Evolutionary conservation across 805 yeast species (phyloP).

Genomic region (Metschnikowia santaceciliae): DNA sequence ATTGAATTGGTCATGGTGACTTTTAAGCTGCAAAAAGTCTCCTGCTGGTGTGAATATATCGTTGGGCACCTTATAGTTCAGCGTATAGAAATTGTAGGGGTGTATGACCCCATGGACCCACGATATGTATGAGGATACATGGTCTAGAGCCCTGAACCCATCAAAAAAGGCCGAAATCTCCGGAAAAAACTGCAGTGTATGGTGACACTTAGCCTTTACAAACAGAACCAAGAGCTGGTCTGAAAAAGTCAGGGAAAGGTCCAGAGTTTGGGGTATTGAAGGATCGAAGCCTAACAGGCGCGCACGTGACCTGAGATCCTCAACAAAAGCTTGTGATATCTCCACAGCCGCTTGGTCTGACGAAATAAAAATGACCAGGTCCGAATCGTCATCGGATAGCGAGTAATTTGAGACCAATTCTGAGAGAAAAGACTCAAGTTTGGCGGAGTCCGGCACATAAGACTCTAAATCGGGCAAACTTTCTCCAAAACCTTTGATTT

Average conservation of each 20-base stretch:
- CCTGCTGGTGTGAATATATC: constrained; percentile 3
- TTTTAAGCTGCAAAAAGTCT: constrained; percentile 13
- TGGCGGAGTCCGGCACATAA: neutral
- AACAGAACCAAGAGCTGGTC: constrained; percentile 6
- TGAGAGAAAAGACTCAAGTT: neutral
- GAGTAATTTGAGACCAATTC: neutral
- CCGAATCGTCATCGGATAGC: neutral
- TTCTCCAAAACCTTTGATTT: neutral
- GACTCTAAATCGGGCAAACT: too few relatives aligned
- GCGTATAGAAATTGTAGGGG: constrained; percentile 31
- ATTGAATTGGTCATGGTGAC: constrained; percentile 19
- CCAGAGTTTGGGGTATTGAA: too few relatives aligned
- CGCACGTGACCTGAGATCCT: neutral
- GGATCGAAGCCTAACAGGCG: neutral
- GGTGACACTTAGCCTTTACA: constrained; percentile 14
- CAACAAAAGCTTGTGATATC: neutral
- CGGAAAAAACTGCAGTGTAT: constrained; percentile 11
- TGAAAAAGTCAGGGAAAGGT: neutral
- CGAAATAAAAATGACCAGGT: neutral
- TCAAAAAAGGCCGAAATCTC: constrained; percentile 14
- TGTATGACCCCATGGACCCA: constrained; percentile 28
- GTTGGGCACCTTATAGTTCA: constrained; percentile 19
- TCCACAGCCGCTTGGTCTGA: neutral
- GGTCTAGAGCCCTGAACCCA: constrained; percentile 16
- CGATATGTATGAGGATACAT: constrained; percentile 15